Evolutionary conservation across 495 filamentous ascomycete genomes (phyloP).

Genomic region (Aspergillus conjunctus): DNA sequence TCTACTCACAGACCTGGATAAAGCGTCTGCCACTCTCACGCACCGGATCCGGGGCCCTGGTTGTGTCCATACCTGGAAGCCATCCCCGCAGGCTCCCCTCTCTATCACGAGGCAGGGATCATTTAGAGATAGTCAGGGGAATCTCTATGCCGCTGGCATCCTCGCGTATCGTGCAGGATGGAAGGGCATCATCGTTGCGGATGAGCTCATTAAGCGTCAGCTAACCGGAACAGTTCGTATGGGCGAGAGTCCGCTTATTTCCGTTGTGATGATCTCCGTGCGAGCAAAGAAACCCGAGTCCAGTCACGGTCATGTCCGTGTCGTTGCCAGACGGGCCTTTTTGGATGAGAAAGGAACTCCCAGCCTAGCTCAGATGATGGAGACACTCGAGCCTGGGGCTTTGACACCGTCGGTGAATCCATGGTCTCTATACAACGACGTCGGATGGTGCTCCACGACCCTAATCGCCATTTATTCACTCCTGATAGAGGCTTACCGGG

Average conservation of each 20-base stretch:
- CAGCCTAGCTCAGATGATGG: background rate
- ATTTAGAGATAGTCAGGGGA: conserved; percentile 2
- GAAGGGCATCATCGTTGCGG: conserved; percentile 7
- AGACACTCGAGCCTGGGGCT: background rate
- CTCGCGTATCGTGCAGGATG: conserved; percentile 10
- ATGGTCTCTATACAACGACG: background rate
- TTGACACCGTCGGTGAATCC: too few relatives aligned
- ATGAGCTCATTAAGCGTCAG: conserved; percentile 11
- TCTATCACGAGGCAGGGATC: background rate
- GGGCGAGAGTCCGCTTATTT: conserved; percentile 9
- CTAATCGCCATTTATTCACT: conserved; percentile 4
- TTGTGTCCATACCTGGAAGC: background rate
- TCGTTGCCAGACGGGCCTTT: conserved; percentile 8
- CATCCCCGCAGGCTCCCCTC: background rate
- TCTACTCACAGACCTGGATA: too few relatives aligned
- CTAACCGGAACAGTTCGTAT: background rate
- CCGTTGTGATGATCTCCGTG: conserved; percentile 9
- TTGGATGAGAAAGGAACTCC: background rate
- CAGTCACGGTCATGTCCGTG: conserved; percentile 2
- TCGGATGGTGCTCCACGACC: conserved; percentile 13
- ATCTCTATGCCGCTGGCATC: conserved; percentile 10
- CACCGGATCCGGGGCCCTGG: too few relatives aligned
- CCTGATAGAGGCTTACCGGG: background rate
- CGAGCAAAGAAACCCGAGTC: background rate
- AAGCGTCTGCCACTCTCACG: too few relatives aligned